Conservation (phyloP, 768 basidiomycete genomes). For the Phylloporus sp. region DNA sequence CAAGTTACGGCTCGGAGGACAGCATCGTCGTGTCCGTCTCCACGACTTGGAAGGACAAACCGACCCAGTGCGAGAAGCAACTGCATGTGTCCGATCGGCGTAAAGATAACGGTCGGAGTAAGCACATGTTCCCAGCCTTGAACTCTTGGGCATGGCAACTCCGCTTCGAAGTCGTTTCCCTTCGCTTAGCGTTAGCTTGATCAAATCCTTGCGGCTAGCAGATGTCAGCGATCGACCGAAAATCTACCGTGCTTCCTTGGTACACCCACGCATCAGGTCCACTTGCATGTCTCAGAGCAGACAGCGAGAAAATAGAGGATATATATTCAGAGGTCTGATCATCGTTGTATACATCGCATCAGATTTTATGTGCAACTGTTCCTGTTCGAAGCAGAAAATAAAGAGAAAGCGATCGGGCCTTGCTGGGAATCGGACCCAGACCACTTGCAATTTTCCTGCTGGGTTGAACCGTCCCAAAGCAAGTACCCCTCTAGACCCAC, state of each 20-base stretch:
- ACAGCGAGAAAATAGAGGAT: not conserved
- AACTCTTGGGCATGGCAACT: not conserved
- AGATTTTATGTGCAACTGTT: too few relatives aligned
- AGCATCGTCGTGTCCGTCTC: not conserved
- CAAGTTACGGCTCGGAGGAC: not conserved
- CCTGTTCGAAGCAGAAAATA: not conserved
- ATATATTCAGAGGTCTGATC: not conserved
- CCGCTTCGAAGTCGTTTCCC: not conserved
- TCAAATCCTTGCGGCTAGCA: not conserved
- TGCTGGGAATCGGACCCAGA: constrained; percentile 40
- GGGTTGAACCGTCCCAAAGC: constrained; percentile 23
- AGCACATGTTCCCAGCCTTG: not conserved
- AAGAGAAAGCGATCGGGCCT: constrained; percentile 25
- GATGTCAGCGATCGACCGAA: not conserved
- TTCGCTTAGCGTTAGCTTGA: not conserved
- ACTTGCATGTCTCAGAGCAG: not conserved
- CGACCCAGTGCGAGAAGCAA: not conserved
- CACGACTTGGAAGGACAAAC: not conserved
- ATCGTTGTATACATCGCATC: not conserved
- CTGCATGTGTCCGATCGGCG: not conserved
- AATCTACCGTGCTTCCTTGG: not conserved
- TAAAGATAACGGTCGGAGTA: not conserved
- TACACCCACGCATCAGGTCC: not conserved
- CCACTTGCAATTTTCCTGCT: constrained; percentile 26
- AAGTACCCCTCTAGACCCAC: constrained; percentile 35